Evolutionary conservation across 2,329 filamentous ascomycete genomes (phyloP), one percentile per base, ranked within the genome.

Genomic region (Colletotrichum orbiculare): DNA sequence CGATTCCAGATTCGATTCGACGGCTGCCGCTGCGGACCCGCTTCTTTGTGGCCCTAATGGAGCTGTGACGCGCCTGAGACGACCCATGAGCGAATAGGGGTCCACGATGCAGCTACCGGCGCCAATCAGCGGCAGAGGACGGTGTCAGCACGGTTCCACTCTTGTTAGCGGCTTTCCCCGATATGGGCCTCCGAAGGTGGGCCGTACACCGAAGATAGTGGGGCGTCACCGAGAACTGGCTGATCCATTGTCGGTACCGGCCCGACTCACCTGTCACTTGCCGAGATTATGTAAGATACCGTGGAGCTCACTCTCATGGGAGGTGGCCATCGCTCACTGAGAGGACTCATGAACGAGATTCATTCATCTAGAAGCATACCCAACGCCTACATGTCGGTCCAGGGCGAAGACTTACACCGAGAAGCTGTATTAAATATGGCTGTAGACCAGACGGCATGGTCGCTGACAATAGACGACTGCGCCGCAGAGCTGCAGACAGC

Each of bases 21-120:
- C 45, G 56, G 56, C 56, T 25, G 25, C 25, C 25, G 25, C 25
- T 25, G 5, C 25, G 25, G 4, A 25, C 25, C 25, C 25, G 25
- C 25, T 25, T 25, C 25, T 25, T 25, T 25, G 52, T 47, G 45
- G 46, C 49, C 34, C 46, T 54, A 50, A 12, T 46, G 34, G 45
- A 54, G 35, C 57, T 65, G 62, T 65, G 62, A 65, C 62, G 62
- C 57, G 57, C 62, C 62, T 65, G 62, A 61, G 62, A 65, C 62
- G 57, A 17, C 33, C 62, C 43, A 52, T 50, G 62, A 64, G 57
- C 57, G 33, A 61, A 61, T 52, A 7, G 13, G n/a, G 45, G 37
- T 15, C 62, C 62, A 61, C 46, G 2, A 8, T 8, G 13, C 9
- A 11, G 25, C 6, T 35, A 0, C 13, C 3, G 1, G 2, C 1